Evolutionary conservation across 805 yeast genomes (phyloP), one percentile per base, ranked within the genome.

Genomic region (Ascoidea tarda): DNA sequence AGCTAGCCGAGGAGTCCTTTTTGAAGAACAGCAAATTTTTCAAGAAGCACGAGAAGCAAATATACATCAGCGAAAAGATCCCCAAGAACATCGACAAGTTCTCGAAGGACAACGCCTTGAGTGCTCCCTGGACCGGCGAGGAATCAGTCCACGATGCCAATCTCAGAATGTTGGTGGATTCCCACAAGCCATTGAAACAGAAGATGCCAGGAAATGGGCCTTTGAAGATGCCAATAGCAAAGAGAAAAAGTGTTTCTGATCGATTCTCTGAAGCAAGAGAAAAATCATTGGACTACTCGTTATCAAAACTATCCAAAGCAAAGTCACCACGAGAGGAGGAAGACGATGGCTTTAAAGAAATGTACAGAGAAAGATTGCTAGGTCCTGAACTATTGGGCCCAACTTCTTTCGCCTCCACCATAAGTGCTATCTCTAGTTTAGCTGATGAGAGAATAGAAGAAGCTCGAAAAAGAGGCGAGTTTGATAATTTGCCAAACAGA

Each of bases 51-150:
- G 99, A 91, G 69, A 81, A 84, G 61, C 84, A 87, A 59, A 74
- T 87, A 59, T 78, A 83, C 47, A 65, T 78, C 31, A 97, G 91
- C 66, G 96, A 96, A 10, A 74, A 82, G 52, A 87, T 87, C 59
- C 96, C 91, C 57, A 91, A 91, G 69, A 97, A 91, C 66, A 80
- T 93, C 55, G 98, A 91, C 67, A 91, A 91, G 72, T 85, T 78
- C 21, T 8, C 4, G 2, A 33, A 33, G 14, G 33, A n/a, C 12
- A 46, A 49, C 4, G 10, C 50, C 12, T 14, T n/a, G 28, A n/a
- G 14, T 6, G 16, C 53, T 14, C 21, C n/a, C 5, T 6, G 12
- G 14, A 16, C 46, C 6, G 16, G n/a, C 16, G 6, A 12, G 12
- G 49, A 54, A 33, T 16, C 28, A n/a, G 32, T 46, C 6, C 44